A percentile compares a stretch with the other conserved stretches of the same genome.
Conservation (phyloP, 768 basidiomycete species). For the Chalciporus sphaerocephalus region DNA sequence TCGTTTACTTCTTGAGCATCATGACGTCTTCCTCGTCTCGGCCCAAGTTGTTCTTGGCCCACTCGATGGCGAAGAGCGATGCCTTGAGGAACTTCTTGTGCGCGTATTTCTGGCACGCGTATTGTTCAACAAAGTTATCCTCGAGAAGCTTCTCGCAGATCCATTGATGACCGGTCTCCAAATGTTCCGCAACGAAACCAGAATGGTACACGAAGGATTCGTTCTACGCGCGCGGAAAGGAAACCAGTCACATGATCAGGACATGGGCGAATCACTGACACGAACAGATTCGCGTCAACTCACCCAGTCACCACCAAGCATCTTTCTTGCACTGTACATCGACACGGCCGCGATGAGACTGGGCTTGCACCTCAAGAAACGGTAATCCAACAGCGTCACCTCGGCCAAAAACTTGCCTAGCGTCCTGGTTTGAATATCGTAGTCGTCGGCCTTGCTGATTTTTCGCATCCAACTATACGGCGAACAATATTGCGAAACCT, state of each 20-base stretch:
- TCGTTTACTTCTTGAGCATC: slow-evolving; percentile 31
- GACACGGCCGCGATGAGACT: slow-evolving; percentile 92
- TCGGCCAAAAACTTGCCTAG: slow-evolving; percentile 97
- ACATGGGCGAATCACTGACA: neutral
- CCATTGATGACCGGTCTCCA: slow-evolving; percentile 74
- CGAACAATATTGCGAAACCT: slow-evolving; percentile 95
- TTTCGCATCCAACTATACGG: slow-evolving; percentile 99
- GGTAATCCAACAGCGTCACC: slow-evolving; percentile 87
- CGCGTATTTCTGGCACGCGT: slow-evolving; percentile 94
- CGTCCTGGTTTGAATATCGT: slow-evolving; percentile 96
- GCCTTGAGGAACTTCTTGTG: slow-evolving; percentile 98
- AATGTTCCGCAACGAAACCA: slow-evolving; percentile 83
- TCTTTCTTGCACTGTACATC: slow-evolving; percentile 93
- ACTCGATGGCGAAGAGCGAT: slow-evolving; percentile 69
- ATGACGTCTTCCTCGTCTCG: slow-evolving; percentile 31
- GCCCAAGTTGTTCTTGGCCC: slow-evolving; percentile 54
- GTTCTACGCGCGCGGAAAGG: slow-evolving; percentile 50
- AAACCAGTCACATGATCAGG: slow-evolving; percentile 34
- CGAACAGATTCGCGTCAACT: slow-evolving; percentile 35
- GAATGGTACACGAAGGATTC: slow-evolving; percentile 92
- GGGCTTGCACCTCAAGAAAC: slow-evolving; percentile 91
- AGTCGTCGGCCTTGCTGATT: slow-evolving; percentile 98
- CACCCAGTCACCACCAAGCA: slow-evolving; percentile 97
- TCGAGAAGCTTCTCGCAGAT: slow-evolving; percentile 82
- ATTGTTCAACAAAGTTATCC: slow-evolving; percentile 72